Evolutionary conservation across 768 basidiomycete genomes (phyloP), one percentile per base, ranked within the genome.

Genomic region (Porpolomopsis calyptriformis): DNA sequence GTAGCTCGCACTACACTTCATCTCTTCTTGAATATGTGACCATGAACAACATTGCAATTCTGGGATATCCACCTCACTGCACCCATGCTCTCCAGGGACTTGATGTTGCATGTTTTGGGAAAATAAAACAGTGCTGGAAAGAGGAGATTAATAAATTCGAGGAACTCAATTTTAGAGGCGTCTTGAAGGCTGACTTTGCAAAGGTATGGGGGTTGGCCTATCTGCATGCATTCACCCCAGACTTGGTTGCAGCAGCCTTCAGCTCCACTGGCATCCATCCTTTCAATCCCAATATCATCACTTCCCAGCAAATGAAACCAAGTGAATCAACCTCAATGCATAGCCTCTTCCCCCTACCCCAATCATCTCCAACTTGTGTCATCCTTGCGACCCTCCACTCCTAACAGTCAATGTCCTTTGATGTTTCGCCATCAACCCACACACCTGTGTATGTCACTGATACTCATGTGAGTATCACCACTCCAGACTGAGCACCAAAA

Each of bases 41-140:
- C n/a, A n/a, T n/a, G n/a, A n/a, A n/a, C n/a, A n/a, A n/a, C n/a
- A n/a, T 74, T 40, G 34, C 48, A 3, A 46, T 71, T 11, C 49
- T 66, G 10, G 61, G 59, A 2, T 71, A 70, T 49, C 70, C 62
- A 46, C 55, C 63, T 11, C 67, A 69, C 38, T 67, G 64, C 48
- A 70, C 63, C 0, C 64, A 72, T 55, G 60, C 59, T 0, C 54
- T 68, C 4, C 70, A 72, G 51, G 67, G 68, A 4, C 64, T 73
- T 19, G 67, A 72, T 54, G 67, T 71, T 19, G 64, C 66, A 1
- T 68, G 66, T 46, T 72, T 72, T 51, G 63, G 58, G 16, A 56
- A 40, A 41, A 61, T 72, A 61, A 73, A 72, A n/a, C 9, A 24
- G 8, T 5, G 4, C 18, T 43, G 16, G n/a, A 18, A 43, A 5